phyloP scores from a whole-genome alignment of 2,329 filamentous ascomycete species.

The Coniella lustricola region DNA sequence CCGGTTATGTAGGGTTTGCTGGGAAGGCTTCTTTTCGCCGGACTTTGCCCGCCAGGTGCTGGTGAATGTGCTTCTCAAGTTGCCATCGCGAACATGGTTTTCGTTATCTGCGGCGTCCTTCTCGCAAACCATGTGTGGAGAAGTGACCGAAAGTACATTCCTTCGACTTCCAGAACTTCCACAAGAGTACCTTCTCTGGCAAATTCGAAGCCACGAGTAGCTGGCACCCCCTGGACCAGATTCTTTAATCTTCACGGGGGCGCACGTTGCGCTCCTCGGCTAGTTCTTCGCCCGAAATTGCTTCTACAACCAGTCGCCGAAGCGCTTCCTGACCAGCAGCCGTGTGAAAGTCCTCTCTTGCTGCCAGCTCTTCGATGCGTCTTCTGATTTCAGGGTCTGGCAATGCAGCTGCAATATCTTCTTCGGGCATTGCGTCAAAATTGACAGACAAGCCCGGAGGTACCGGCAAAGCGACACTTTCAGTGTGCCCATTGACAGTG shows the following conservation, averaged over 20 bases:
- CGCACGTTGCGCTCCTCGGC: conserved; percentile 60
- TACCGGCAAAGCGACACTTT: conserved; percentile 49
- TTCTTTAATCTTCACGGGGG: conserved; percentile 48
- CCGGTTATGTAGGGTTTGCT: conserved; percentile 45
- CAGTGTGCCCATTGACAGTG: conserved; percentile 23
- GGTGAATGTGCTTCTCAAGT: conserved; percentile 35
- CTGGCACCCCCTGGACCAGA: background rate
- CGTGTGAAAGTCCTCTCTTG: conserved; percentile 74
- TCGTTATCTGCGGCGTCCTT: conserved; percentile 47
- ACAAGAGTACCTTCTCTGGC: conserved; percentile 55
- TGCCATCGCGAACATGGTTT: conserved; percentile 47
- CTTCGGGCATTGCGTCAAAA: conserved; percentile 65
- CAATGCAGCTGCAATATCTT: conserved; percentile 44
- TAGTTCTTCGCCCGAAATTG: conserved; percentile 59
- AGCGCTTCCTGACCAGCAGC: conserved; percentile 74
- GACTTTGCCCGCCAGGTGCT: conserved; percentile 45
- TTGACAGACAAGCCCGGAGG: conserved; percentile 74
- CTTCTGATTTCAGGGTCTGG: conserved; percentile 77
- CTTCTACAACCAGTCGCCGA: conserved; percentile 72
- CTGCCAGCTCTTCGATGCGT: conserved; percentile 82
- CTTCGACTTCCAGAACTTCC: conserved; percentile 42
- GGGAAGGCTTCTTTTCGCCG: conserved; percentile 51
- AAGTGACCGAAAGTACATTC: conserved; percentile 44
- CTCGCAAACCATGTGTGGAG: conserved; percentile 35
- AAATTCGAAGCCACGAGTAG: conserved; percentile 42